Evolutionary conservation across 2,329 filamentous ascomycete genomes (phyloP), one percentile per base, ranked within the genome.

Genomic region (Aureobasidium melanogenum): DNA sequence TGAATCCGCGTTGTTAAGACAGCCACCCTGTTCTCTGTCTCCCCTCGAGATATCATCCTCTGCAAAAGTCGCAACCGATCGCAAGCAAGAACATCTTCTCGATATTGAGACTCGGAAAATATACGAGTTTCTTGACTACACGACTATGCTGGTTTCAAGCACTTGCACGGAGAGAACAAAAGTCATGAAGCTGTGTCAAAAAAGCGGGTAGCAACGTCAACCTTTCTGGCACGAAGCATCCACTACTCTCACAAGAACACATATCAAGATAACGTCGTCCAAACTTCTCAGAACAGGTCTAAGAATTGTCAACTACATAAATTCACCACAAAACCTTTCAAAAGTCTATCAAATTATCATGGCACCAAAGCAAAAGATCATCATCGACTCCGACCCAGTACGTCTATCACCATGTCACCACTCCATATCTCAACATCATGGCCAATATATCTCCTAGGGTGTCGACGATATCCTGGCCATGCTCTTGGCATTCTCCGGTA

Each of bases 301-400:
- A n/a, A n/a, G n/a, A n/a, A n/a, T n/a, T 10, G 32, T 15, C 3
- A 12, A 38, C 12, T 14, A n/a, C 22, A 38, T 12, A 32, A 6
- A 1, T 3, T 9, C 7, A 9, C 15, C 6, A 8, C 3, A 3
- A 15, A 26, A 19, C 4, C 4, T 17, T 10, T 1, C 14, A n/a
- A 8, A 12, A 38, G 5, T 5, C 4, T 0, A 39, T 28, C 7
- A 9, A 9, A 12, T 19, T 14, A 47, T 19, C 30, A 79, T 79
- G 76, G 70, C 74, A 2, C 73, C 75, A 8, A 62, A 60, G 4
- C 75, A 75, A 51, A 77, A 88, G 69, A 87, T 99, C 67, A 97
- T 99, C 69, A 94, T 99, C 69, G 94, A 99, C 72, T 97, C 93
- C 2, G 94, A 97, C 72, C 93, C 93, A 77, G 92, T 89, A 79